A percentile compares a stretch with the other conserved stretches of the same genome.
phyloP scores from a whole-genome alignment of 179 eudicot species.

The Carnegiea gigantea region DNA sequence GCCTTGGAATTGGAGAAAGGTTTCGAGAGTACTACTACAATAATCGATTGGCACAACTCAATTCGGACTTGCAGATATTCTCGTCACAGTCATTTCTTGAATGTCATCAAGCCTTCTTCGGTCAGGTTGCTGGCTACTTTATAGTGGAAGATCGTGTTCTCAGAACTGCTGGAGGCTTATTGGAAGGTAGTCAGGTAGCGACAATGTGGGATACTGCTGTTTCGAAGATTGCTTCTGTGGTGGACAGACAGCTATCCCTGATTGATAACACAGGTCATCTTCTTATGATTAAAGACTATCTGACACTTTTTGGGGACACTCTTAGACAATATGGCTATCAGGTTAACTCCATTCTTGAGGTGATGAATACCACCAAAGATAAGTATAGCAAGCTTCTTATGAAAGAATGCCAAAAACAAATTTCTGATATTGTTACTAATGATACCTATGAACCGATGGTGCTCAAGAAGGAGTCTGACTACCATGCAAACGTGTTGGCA shows the following conservation, averaged over 20 bases:
- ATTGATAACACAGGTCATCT: conserved; percentile 70
- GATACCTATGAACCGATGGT: conserved; percentile 78
- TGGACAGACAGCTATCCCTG: conserved; percentile 62
- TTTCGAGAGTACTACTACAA: conserved; percentile 90
- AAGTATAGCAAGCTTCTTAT: conserved; percentile 86
- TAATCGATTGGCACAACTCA: conserved; percentile 76
- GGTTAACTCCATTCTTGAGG: conserved; percentile 57
- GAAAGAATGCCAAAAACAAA: conserved; percentile 65
- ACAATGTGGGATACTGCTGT: conserved; percentile 92
- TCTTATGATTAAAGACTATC: conserved; percentile 73
- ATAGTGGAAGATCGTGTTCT: conserved; percentile 92
- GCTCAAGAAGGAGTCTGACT: conserved; percentile 80
- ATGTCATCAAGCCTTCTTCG: conserved; percentile 72
- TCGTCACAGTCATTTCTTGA: conserved; percentile 71
- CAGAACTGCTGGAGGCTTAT: conserved; percentile 81
- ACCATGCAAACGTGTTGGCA: conserved; percentile 59
- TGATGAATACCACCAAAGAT: conserved; percentile 60
- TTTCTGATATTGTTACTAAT: conserved; percentile 54
- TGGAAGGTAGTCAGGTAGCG: conserved; percentile 68
- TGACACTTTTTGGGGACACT: conserved; percentile 78
- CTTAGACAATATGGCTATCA: conserved; percentile 79
- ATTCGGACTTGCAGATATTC: conserved; percentile 79
- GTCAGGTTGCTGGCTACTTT: conserved; percentile 79
- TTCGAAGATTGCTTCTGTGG: conserved; percentile 54
- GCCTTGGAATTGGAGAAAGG: conserved; percentile 70